These are phyloP conservation scores for Wickerhamiella dianesei DNA, from an alignment of 805 yeast genomes.

Conservation along the genomic window DNA sequence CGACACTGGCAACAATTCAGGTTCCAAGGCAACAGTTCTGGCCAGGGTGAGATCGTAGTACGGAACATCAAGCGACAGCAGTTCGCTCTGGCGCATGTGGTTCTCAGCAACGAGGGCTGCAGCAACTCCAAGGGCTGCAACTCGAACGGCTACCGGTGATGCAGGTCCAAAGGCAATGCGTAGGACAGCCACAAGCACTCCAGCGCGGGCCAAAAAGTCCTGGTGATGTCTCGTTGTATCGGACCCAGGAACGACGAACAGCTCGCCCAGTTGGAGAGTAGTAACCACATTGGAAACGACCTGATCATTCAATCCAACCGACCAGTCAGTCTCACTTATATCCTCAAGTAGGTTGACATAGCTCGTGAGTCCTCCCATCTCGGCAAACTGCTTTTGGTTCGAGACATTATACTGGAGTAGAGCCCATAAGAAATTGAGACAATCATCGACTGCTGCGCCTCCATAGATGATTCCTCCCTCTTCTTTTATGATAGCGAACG, in stretches of 20 bases:
- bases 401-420: constrained; percentile 71
- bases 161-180: constrained; percentile 52
- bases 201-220: constrained; percentile 41
- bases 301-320: constrained; percentile 33
- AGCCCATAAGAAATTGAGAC: constrained; percentile 59
- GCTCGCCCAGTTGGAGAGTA: constrained; percentile 55
- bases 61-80: constrained; percentile 81
- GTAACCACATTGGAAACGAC: constrained; percentile 51
- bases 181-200: constrained; percentile 51
- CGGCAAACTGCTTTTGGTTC: constrained; percentile 79
- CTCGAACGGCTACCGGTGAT: constrained; percentile 53
- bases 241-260: constrained; percentile 62
- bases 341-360: constrained; percentile 43
- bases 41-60: constrained; percentile 65
- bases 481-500: constrained; percentile 64
- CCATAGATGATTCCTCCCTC: constrained; percentile 89
- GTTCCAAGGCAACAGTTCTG: constrained; percentile 21
- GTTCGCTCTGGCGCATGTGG: constrained; percentile 49
- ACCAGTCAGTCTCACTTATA: constrained; percentile 40
- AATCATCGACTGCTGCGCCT: constrained; percentile 85
- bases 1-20: constrained; percentile 47
- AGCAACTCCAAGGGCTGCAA: constrained; percentile 55
- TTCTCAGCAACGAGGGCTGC: constrained; percentile 66
- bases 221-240: constrained; percentile 54
- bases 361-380: constrained; percentile 63